These are phyloP conservation scores for Ceratocystis destructans DNA, from an alignment of 2,329 filamentous ascomycete genomes.

Conservation along the genomic window DNA sequence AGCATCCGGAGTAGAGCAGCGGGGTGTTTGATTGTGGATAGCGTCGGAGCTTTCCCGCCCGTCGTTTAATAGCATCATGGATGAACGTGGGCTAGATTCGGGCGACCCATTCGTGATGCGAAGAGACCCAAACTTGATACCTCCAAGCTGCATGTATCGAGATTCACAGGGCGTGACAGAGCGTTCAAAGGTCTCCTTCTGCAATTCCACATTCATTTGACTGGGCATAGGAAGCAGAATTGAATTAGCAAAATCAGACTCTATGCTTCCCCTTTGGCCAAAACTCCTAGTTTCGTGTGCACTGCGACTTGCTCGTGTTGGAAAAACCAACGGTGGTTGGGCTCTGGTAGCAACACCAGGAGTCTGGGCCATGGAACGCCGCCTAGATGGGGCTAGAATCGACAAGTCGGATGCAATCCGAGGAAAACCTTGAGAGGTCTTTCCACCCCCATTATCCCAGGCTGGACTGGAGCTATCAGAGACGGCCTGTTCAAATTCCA, in stretches of 20 bases:
- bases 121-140: conserved; percentile 48
- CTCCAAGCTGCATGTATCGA: conserved; percentile 47
- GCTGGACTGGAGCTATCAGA: conserved; percentile 29
- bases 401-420: conserved; percentile 36
- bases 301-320: conserved; percentile 1
- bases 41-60: not conserved
- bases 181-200: conserved; percentile 22
- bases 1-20: not conserved
- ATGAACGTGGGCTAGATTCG: conserved; percentile 29
- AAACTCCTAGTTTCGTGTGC: conserved; percentile 2
- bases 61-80: conserved; percentile 21
- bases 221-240: not conserved
- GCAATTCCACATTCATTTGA: conserved; percentile 21
- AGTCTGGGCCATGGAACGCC: conserved; percentile 35
- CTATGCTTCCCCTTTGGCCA: not conserved
- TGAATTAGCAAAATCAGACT: not conserved
- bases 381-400: conserved; percentile 35
- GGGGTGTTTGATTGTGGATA: not conserved
- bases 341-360: conserved; percentile 38
- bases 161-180: conserved; percentile 34
- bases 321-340: conserved; percentile 17
- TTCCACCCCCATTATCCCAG: conserved; percentile 19
- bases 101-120: conserved; percentile 49
- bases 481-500: conserved; percentile 26
- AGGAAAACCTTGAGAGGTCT: conserved; percentile 23